Evolutionary conservation across 2,329 filamentous ascomycete genomes (phyloP).

Genomic region (Pseudopyrenochaeta lycopersici): DNA sequence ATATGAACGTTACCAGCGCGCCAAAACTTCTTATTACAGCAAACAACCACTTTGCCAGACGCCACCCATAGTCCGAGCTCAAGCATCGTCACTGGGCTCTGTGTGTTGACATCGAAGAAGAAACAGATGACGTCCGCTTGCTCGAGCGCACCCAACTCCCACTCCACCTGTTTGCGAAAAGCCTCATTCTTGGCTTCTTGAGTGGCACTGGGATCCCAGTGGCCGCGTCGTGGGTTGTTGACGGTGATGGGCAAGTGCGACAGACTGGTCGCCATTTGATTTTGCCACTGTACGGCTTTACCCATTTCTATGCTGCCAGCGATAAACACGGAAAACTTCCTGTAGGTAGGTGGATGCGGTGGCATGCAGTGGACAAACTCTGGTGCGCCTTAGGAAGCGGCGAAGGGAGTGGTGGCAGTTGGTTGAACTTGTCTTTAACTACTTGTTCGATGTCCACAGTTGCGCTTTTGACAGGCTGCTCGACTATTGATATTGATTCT

Average conservation of each 20-base stretch:
- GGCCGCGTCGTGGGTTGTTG: slow-evolving; percentile 65
- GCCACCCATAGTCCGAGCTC: slow-evolving; percentile 66
- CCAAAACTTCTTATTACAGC: slow-evolving; percentile 61
- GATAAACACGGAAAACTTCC: slow-evolving; percentile 61
- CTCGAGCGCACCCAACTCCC: slow-evolving; percentile 69
- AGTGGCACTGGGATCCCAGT: no score
- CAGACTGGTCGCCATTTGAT: slow-evolving; percentile 53
- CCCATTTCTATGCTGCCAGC: no score
- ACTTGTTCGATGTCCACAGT: slow-evolving; percentile 26
- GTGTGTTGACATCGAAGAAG: no score
- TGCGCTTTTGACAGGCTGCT: no score
- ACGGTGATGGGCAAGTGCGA: slow-evolving; percentile 60
- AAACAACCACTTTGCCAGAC: slow-evolving; percentile 61
- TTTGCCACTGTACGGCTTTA: slow-evolving; percentile 62
- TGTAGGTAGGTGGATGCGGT: slow-evolving; percentile 20
- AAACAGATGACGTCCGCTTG: slow-evolving; percentile 60
- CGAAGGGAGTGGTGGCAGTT: slow-evolving; percentile 24
- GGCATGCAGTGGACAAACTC: slow-evolving; percentile 27
- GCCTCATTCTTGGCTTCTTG: slow-evolving; percentile 53
- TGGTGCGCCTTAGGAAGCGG: slow-evolving; percentile 16
- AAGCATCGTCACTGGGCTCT: no score
- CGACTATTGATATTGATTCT: no score
- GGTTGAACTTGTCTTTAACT: slow-evolving; percentile 28
- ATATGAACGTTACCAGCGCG: slow-evolving; percentile 70
- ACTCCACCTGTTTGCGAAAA: slow-evolving; percentile 65